Evolutionary conservation across 768 basidiomycete genomes (phyloP).

Genomic region (Pisolithus orientalis): DNA sequence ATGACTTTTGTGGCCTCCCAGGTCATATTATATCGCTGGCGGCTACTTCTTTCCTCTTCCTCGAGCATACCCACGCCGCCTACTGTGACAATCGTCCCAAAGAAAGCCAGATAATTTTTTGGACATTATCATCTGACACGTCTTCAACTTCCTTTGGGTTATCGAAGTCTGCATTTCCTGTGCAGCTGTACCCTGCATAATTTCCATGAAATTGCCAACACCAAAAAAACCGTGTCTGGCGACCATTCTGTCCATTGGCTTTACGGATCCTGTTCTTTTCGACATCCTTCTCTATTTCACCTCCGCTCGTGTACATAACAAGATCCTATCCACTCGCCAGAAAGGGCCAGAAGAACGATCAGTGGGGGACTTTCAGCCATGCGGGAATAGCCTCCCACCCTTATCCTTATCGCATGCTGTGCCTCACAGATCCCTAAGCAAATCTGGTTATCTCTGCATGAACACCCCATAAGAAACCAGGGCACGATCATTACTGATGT

Average conservation of each 20-base stretch:
- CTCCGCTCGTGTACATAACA: slow-evolving; percentile 14
- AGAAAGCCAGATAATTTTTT: too few relatives aligned
- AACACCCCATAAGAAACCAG: too few relatives aligned
- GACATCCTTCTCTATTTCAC: slow-evolving; percentile 27
- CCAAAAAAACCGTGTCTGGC: slow-evolving; percentile 18
- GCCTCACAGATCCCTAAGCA: too few relatives aligned
- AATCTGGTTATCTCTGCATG: too few relatives aligned
- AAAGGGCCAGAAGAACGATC: too few relatives aligned
- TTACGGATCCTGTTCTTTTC: slow-evolving; percentile 16
- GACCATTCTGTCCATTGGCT: slow-evolving; percentile 10
- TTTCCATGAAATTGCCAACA: slow-evolving; percentile 18
- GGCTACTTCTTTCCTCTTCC: slow-evolving; percentile 22
- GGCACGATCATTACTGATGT: too few relatives aligned
- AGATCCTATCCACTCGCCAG: slow-evolving; percentile 10
- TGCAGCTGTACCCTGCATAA: slow-evolving; percentile 9
- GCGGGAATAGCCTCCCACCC: too few relatives aligned
- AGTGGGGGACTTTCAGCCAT: too few relatives aligned
- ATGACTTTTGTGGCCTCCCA: not conserved
- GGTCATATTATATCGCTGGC: not conserved
- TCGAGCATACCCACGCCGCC: slow-evolving; percentile 26
- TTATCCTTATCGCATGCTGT: too few relatives aligned
- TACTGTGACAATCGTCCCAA: slow-evolving; percentile 10
- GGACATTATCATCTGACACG: slow-evolving; percentile 2
- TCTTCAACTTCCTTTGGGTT: slow-evolving; percentile 24
- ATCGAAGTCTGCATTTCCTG: slow-evolving; percentile 14